A percentile compares a stretch with the other conserved stretches of the same genome.
Conservation (phyloP, 192 early-diverging fungal species). For the Rhizophagus sp. region DNA sequence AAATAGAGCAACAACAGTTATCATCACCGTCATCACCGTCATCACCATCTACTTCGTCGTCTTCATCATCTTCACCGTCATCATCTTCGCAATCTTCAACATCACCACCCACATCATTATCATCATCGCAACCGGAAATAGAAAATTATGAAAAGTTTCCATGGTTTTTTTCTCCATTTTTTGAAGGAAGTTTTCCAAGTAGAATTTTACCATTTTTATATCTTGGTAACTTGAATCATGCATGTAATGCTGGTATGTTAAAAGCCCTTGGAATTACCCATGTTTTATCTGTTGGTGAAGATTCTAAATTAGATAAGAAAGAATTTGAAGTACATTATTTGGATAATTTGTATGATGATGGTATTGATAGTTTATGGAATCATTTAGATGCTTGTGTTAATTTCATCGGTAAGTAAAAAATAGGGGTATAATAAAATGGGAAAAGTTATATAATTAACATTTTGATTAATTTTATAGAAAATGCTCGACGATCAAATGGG, state of each 20-base stretch:
- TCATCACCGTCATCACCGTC: not conserved
- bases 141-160: slow-evolving; percentile 33
- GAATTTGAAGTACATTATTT: slow-evolving; percentile 50
- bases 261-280: slow-evolving; percentile 54
- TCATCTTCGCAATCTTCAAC: not conserved
- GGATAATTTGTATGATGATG: slow-evolving; percentile 62
- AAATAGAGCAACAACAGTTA: not conserved
- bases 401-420: slow-evolving; percentile 50
- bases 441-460: not conserved
- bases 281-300: slow-evolving; percentile 59
- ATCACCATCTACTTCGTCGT: not conserved
- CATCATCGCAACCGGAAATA: not conserved
- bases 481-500: slow-evolving; percentile 41
- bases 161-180: slow-evolving; percentile 57
- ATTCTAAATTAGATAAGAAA: slow-evolving; percentile 44
- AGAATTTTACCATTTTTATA: slow-evolving; percentile 59
- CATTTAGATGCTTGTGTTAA: slow-evolving; percentile 49
- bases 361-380: slow-evolving; percentile 55
- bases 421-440: not conserved
- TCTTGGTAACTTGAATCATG: slow-evolving; percentile 62
- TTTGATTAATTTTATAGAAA: slow-evolving; percentile 36
- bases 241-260: slow-evolving; percentile 58
- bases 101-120: not conserved
- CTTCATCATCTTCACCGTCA: not conserved
- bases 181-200: slow-evolving; percentile 65